Percentiles rank a stretch among this genome's conserved stretches.
Conservation (phyloP, 768 basidiomycete species). For the Suillus brevipes region DNA sequence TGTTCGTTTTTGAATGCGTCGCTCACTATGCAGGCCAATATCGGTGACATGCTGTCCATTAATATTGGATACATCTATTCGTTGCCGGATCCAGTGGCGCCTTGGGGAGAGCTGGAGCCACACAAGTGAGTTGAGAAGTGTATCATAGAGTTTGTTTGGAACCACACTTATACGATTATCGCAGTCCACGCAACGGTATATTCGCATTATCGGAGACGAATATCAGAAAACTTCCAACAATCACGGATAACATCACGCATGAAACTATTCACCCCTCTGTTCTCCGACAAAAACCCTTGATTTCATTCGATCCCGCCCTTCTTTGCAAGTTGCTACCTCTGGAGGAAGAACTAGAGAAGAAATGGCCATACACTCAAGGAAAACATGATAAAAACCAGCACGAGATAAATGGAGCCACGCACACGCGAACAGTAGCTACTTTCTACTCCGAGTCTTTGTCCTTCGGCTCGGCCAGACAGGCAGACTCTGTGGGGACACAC, state of each 20-base stretch:
- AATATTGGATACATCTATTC: slow-evolving; percentile 53
- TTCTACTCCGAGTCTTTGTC: slow-evolving; percentile 8
- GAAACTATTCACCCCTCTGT: slow-evolving; percentile 67
- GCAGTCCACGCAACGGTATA: slow-evolving; percentile 55
- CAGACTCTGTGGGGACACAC: slow-evolving; percentile 14
- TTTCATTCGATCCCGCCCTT: slow-evolving; percentile 46
- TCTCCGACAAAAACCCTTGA: slow-evolving; percentile 34
- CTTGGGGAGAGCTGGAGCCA: slow-evolving; percentile 62
- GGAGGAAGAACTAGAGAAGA: slow-evolving; percentile 49
- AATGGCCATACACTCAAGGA: slow-evolving; percentile 45
- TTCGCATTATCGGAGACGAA: slow-evolving; percentile 47
- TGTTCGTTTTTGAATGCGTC: background rate
- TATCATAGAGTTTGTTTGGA: background rate
- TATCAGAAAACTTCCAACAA: slow-evolving; percentile 49
- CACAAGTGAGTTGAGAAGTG: slow-evolving; percentile 52
- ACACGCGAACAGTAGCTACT: slow-evolving; percentile 7
- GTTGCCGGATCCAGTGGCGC: slow-evolving; percentile 50
- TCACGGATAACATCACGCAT: slow-evolving; percentile 46
- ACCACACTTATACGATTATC: background rate
- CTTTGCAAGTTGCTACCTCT: slow-evolving; percentile 46
- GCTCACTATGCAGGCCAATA: slow-evolving; percentile 45
- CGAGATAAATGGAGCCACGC: slow-evolving; percentile 11
- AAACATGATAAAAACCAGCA: slow-evolving; percentile 13
- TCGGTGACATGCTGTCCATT: slow-evolving; percentile 55
- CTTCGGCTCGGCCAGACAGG: slow-evolving; percentile 22